Evolutionary conservation across 768 basidiomycete genomes (phyloP).

Genomic region (Boletus reticulatus): DNA sequence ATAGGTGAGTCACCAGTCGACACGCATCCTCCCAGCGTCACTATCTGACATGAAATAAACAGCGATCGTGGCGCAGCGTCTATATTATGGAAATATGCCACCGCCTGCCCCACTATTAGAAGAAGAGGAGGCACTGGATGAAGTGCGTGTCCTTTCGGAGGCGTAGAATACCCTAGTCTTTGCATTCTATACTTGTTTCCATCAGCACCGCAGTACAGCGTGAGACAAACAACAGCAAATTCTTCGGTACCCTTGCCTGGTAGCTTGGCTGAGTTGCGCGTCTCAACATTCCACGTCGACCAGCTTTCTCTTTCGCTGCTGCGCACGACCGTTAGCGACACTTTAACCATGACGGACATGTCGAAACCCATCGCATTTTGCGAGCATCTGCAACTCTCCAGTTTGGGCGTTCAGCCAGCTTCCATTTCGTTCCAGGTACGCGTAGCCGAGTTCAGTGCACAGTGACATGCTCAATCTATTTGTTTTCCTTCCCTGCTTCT

Average conservation of each 20-base stretch:
- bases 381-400: slow-evolving; percentile 92
- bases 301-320: slow-evolving; percentile 12
- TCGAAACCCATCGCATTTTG: slow-evolving; percentile 83
- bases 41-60: slow-evolving; percentile 12
- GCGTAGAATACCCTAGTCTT: slow-evolving; percentile 36
- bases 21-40: slow-evolving; percentile 4
- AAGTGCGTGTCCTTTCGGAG: slow-evolving; percentile 66
- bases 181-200: not conserved
- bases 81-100: slow-evolving; percentile 71
- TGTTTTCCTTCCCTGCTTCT: not conserved
- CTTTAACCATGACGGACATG: slow-evolving; percentile 26
- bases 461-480: slow-evolving; percentile 16
- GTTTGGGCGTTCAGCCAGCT: slow-evolving; percentile 91
- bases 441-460: slow-evolving; percentile 33
- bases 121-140: slow-evolving; percentile 65
- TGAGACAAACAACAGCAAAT: slow-evolving; percentile 34
- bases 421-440: slow-evolving; percentile 95
- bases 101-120: slow-evolving; percentile 50
- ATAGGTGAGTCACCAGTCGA: slow-evolving; percentile 47
- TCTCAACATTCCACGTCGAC: slow-evolving; percentile 26
- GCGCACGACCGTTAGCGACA: slow-evolving; percentile 18
- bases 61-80: slow-evolving; percentile 73
- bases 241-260: slow-evolving; percentile 18
- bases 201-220: slow-evolving; percentile 3
- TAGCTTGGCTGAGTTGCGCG: slow-evolving; percentile 6